Base-by-base conservation (phyloP, 371 early-diverging fungal species). In the Capillidium heterosporum region DNA sequence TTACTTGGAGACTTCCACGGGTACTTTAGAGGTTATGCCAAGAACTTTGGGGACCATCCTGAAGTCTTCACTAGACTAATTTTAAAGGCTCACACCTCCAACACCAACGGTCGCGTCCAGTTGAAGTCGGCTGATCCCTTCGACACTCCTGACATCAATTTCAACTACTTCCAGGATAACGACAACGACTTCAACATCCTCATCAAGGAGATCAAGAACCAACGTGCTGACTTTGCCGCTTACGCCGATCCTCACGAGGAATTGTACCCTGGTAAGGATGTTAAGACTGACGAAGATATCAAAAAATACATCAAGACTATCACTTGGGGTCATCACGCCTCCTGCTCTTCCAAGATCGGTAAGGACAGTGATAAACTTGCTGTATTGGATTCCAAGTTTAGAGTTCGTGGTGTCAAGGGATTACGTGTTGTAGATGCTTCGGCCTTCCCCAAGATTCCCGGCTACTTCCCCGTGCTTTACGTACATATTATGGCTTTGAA, bases 341-440 rank as follows among this genome's bases (percentile, higher is more conserved):
- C 52, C 43, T 65, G 67, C 56, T 64, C 67, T 10, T 50, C 61
- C 56, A 55, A 59, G 27, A 61, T 67, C 52, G 58, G 61, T 48
- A 51, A 57, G 40, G 48, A 56, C 0, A 53, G 57, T 23, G 65
- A 63, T 28, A 58, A 57, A 32, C 65, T 66, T 1, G 69, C 66
- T 23, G 53, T 53, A 5, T 7, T 53, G 1, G 53, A 67, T 58
- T 42, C 59, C 17, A 62, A 63, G 27, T 59, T 72, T 39, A 56
- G 59, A 39, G 71, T 72, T n/a, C 62, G 64, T 19, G 69, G 68
- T n/a, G 54, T 62, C 11, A 50, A 63, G 1, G 57, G 62, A 31
- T 61, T 72, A 39, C 60, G 73, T 21, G 63, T 72, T 4, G 61
- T 69, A 4, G 73, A 72, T 54, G 67, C 67, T 11, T 68, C 69